phyloP scores from a whole-genome alignment of 805 yeast species.

The Yarrowia divulgata region DNA sequence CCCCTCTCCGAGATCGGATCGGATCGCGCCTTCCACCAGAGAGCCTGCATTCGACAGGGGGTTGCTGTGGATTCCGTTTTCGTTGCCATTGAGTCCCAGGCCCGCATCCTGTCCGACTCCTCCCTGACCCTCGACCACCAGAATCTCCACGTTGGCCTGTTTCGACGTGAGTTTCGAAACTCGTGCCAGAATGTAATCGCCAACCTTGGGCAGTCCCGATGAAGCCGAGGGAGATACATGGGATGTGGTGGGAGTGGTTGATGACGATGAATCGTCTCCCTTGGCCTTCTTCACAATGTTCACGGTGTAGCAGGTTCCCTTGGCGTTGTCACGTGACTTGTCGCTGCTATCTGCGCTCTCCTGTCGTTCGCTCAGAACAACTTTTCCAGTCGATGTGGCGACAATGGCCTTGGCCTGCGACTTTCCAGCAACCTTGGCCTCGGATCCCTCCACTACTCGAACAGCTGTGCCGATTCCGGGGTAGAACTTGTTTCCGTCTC shows the following conservation, averaged over 20 bases:
- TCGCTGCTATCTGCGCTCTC: conserved; percentile 43
- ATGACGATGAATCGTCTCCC: neutral
- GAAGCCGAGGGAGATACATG: conserved; percentile 42
- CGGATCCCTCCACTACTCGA: conserved; percentile 52
- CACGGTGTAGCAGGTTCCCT: conserved; percentile 18
- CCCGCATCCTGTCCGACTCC: conserved; percentile 67
- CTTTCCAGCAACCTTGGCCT: conserved; percentile 32
- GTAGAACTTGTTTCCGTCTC: conserved; percentile 55
- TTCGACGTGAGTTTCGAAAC: conserved; percentile 70
- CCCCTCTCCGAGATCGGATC: conserved; percentile 77
- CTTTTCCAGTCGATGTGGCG: conserved; percentile 71
- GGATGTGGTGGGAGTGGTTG: conserved; percentile 9
- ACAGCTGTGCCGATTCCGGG: conserved; percentile 73
- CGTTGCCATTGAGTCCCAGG: conserved; percentile 63
- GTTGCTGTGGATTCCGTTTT: conserved; percentile 47
- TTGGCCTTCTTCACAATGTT: conserved; percentile 22
- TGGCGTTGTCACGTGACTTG: conserved; percentile 42
- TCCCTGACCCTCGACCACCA: conserved; percentile 69
- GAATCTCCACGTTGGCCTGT: conserved; percentile 81
- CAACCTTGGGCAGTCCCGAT: conserved; percentile 71
- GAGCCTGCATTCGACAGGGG: conserved; percentile 44
- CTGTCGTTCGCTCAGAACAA: conserved; percentile 46
- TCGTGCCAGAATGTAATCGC: conserved; percentile 79
- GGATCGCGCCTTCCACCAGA: conserved; percentile 41
- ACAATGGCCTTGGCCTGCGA: conserved; percentile 42